phyloP scores from a whole-genome alignment of 768 basidiomycete genomes.

The Clathrus columnatus region DNA sequence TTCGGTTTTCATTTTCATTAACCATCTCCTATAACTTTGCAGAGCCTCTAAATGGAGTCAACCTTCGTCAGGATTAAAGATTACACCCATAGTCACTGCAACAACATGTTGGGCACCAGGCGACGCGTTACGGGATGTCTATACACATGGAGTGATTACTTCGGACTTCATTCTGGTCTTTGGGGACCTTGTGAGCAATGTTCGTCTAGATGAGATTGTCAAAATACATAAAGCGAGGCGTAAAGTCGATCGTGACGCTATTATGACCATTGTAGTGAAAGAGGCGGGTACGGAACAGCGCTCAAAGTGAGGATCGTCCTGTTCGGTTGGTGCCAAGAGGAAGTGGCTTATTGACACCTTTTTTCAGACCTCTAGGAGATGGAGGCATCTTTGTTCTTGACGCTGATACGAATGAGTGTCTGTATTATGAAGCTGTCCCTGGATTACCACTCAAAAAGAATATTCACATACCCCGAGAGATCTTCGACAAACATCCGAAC shows the following conservation, averaged over 20 bases:
- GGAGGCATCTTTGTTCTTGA: slow-evolving; percentile 75
- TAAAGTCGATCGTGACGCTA: slow-evolving; percentile 82
- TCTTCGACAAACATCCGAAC: slow-evolving; percentile 63
- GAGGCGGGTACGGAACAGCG: slow-evolving; percentile 58
- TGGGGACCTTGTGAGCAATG: slow-evolving; percentile 89
- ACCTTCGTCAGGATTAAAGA: slow-evolving; percentile 68
- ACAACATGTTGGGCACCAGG: slow-evolving; percentile 84
- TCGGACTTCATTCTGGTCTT: slow-evolving; percentile 86
- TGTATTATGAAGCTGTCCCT: slow-evolving; percentile 75
- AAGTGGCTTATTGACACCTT: neutral
- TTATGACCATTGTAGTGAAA: slow-evolving; percentile 94
- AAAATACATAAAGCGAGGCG: slow-evolving; percentile 81
- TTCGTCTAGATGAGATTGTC: slow-evolving; percentile 84
- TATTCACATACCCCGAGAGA: slow-evolving; percentile 68
- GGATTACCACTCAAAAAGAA: slow-evolving; percentile 57
- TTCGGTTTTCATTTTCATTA: neutral
- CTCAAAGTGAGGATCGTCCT: slow-evolving; percentile 46
- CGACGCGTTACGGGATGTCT: slow-evolving; percentile 90
- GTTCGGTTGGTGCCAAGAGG: neutral
- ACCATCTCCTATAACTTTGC: slow-evolving; percentile 8
- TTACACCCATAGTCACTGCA: slow-evolving; percentile 77
- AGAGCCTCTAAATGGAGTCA: slow-evolving; percentile 84
- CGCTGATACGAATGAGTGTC: slow-evolving; percentile 64
- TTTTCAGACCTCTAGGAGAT: slow-evolving; percentile 55
- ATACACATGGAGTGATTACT: slow-evolving; percentile 83